These are phyloP conservation scores for Trifolium fragiferum DNA, from an alignment of 306 rosid genomes.

Conservation along the genomic window DNA sequence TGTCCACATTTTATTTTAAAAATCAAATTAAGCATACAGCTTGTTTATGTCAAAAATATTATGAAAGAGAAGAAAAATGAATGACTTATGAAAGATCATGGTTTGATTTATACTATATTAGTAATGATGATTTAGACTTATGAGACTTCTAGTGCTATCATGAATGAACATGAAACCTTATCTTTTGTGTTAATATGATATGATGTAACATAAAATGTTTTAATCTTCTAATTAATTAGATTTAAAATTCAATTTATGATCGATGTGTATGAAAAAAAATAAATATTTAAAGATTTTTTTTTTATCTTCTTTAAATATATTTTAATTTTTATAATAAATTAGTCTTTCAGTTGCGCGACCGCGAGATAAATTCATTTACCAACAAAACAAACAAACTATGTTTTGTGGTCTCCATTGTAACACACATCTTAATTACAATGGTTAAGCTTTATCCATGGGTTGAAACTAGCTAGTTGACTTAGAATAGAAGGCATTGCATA, in stretches of 20 bases:
- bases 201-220: no score
- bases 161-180: neutral
- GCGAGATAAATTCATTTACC: no score
- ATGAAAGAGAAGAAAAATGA: neutral
- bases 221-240: no score
- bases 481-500: neutral
- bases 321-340: no score
- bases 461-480: conserved; percentile 7
- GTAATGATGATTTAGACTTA: conserved; percentile 3
- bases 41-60: neutral
- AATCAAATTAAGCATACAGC: neutral
- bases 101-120: neutral
- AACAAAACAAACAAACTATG: no score
- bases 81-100: neutral
- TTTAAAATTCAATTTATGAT: no score
- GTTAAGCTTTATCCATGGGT: neutral
- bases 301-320: no score
- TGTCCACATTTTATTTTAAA: conserved; percentile 7
- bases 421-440: neutral
- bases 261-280: no score
- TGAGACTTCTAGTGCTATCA: neutral
- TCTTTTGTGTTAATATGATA: neutral
- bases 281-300: no score
- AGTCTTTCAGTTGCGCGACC: no score
- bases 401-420: neutral